Evolutionary conservation across 73 alveolate genomes (phyloP).

Genomic region (Paramecium bursaria): DNA sequence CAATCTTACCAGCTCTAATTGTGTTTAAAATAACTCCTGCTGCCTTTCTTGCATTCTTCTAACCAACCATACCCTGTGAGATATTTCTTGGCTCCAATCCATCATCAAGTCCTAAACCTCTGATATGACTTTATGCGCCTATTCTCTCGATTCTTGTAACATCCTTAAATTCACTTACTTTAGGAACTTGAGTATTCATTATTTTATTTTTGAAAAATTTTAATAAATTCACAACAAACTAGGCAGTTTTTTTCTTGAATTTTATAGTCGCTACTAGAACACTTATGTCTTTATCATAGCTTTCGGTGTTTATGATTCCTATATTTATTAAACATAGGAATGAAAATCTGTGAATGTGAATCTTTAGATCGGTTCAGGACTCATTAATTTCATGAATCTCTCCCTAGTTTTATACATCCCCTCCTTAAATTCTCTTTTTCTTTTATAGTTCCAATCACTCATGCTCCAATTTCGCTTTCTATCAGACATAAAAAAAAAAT

Average conservation of each 20-base stretch:
- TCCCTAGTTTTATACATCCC: conserved; percentile 6
- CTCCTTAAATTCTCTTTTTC: conserved; percentile 32
- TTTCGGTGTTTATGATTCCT: too few relatives aligned
- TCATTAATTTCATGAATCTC: conserved; percentile 53
- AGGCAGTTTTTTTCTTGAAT: too few relatives aligned
- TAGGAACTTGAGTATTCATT: too few relatives aligned
- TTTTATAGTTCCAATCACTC: conserved; percentile 54
- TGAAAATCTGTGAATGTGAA: conserved; percentile 30
- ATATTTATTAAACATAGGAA: conserved; percentile 4
- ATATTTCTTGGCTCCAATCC: conserved; percentile 94
- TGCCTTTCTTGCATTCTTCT: conserved; percentile 95
- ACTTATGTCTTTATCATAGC: too few relatives aligned
- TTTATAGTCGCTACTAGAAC: too few relatives aligned
- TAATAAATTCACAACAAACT: too few relatives aligned
- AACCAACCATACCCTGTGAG: conserved; percentile 99
- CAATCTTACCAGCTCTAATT: conserved; percentile 95
- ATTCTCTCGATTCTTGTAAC: conserved; percentile 92
- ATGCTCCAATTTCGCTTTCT: conserved; percentile 40
- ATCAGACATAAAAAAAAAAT: conserved; percentile 8
- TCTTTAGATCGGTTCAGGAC: conserved; percentile 17
- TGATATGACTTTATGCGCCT: conserved; percentile 98
- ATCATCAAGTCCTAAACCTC: conserved; percentile 97
- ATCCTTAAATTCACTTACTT: conserved; percentile 92
- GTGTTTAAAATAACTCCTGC: conserved; percentile 89
- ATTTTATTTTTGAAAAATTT: too few relatives aligned